Evolutionary conservation across 2,329 filamentous ascomycete species (phyloP).

Genomic region (Cercospora beticola): DNA sequence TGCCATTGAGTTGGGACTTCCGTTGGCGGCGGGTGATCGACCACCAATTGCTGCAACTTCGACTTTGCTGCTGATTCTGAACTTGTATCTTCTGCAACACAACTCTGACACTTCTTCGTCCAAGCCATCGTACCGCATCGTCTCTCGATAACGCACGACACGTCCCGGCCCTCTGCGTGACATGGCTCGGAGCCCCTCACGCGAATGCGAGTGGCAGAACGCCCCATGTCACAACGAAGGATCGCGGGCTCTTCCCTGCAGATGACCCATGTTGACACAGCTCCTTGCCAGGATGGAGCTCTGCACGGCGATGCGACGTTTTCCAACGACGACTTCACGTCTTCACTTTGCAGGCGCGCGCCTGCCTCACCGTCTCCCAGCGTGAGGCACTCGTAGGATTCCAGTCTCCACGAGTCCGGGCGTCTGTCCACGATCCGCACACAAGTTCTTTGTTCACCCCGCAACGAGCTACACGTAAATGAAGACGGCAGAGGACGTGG

Average conservation of each 20-base stretch:
- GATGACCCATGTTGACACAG: neutral
- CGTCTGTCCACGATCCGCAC: neutral
- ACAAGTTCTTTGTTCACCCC: neutral
- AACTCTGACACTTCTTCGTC: neutral
- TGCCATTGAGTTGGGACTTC: neutral
- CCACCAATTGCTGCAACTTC: neutral
- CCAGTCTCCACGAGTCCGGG: neutral
- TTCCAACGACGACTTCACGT: constrained; percentile 9
- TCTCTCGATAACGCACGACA: neutral
- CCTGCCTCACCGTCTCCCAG: neutral
- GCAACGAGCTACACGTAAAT: neutral
- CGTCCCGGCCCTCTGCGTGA: neutral
- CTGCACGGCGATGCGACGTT: neutral
- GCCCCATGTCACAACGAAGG: neutral
- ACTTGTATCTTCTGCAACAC: neutral
- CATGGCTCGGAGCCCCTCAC: neutral
- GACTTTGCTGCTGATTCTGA: neutral
- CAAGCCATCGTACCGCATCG: neutral
- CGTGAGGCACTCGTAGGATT: constrained; percentile 2
- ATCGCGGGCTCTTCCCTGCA: neutral
- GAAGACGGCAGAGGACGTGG: neutral
- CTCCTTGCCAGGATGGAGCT: neutral
- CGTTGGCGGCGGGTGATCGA: constrained; percentile 3
- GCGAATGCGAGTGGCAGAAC: neutral
- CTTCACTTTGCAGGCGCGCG: neutral